Evolutionary conservation across 306 rosid species (phyloP), one percentile per base, ranked within the genome.

Genomic region (Ceratonia siliqua): DNA sequence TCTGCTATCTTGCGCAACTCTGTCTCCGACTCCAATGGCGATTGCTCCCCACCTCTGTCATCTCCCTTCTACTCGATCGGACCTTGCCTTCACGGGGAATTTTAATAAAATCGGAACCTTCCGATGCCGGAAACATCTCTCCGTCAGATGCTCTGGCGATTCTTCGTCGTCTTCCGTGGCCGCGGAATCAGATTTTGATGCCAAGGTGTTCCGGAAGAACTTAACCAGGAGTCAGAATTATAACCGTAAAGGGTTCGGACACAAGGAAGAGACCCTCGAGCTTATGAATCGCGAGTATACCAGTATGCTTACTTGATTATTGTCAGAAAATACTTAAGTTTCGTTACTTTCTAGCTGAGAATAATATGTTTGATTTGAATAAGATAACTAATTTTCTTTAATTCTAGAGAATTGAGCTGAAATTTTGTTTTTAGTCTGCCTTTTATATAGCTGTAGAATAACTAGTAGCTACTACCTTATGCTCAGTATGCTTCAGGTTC

Each of bases 241-340:
- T 67, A 94, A 94, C 36, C 96, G 97, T 28, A 81, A 70, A 66
- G 99, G 99, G 2, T 94, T 94, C 55, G 99, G 99, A 11, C 72
- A 83, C 82, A 90, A 94, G 84, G 93, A 92, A 20, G 99, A 82
- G 82, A 94, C 97, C 18, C 87, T 90, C 30, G 75, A 85, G 81
- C 97, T 92, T 70, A 92, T 94, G 93, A 86, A 85, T 82, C 89
- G 93, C 79, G 98, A 94, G 70, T 94, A 89, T 75, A 89, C 99
- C 32, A 92, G 99, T 92, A 79, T 65, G 85, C 32, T 78, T 58
- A 11, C 33, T 22, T 63, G n/a, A 62, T 17, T 36, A 5, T 38
- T 17, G 3, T 3, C 4, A 27, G 30, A 18, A 2, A 17, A 5
- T 28, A 1, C 4, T 28, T 28, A 13, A 52, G n/a, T 13, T 71